Conservation (phyloP, 257 asterid genomes). For the Solanum pennellii region DNA sequence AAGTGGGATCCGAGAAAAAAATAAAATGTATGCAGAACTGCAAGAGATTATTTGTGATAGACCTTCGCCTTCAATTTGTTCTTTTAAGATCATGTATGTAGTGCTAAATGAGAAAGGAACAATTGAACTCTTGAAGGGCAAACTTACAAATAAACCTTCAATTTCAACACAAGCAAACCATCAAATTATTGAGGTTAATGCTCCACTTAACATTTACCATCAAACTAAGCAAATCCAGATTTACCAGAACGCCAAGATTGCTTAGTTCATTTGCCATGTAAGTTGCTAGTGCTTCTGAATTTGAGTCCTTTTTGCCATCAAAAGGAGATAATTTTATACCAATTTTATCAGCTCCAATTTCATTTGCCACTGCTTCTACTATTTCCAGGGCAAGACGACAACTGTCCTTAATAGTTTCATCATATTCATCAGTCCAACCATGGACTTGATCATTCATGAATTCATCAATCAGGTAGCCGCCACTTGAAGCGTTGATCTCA, state of each 20-base stretch:
- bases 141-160: neutral
- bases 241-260: constrained; percentile 15
- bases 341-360: constrained; percentile 62
- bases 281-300: constrained; percentile 55
- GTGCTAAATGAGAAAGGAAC: neutral
- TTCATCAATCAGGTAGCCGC: constrained; percentile 78
- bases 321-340: constrained; percentile 80
- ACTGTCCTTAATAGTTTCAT: constrained; percentile 54
- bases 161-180: neutral
- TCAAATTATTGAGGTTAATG: too few relatives aligned
- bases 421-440: constrained; percentile 30
- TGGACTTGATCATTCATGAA: constrained; percentile 78
- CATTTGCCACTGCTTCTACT: constrained; percentile 49
- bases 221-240: too few relatives aligned
- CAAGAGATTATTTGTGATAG: too few relatives aligned
- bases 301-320: constrained; percentile 29
- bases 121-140: neutral
- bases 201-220: too few relatives aligned
- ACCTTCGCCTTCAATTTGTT: neutral
- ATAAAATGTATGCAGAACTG: too few relatives aligned
- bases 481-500: constrained; percentile 86
- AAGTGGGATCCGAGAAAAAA: too few relatives aligned
- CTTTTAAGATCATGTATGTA: neutral
- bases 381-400: constrained; percentile 52
- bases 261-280: constrained; percentile 8